Base-by-base conservation (phyloP, 1,284 basidiomycete species). In the Coniophora puteana region DNA sequence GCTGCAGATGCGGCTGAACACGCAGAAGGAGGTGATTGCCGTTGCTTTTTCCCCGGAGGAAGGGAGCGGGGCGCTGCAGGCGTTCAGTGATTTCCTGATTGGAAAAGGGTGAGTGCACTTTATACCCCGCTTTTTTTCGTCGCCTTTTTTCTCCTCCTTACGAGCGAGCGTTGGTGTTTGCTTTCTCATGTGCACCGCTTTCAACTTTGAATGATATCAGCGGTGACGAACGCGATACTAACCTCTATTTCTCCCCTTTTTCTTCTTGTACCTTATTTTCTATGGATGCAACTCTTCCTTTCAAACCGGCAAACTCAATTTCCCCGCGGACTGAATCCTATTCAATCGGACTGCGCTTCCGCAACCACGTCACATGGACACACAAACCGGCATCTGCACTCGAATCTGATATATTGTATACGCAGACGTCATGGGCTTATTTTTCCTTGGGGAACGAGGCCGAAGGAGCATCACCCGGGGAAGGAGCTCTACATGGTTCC, bases 401-500 rank as follows among this genome's bases (percentile, higher is more conserved):
- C n/a, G n/a, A n/a, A n/a, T n/a, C n/a, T n/a, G n/a, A n/a, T n/a
- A n/a, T n/a, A n/a, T n/a, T n/a, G n/a, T n/a, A n/a, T 52, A 13
- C n/a, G n/a, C 58, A 93, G 90, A 44, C 90, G 92, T 17, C 88
- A 93, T 61, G 91, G 85, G 8, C 71, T 93, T 11, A 78, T 89
- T 26, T 89, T 90, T 49, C 92, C 91, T 10, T 93, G 90, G 83
- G 86, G 85, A 4, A 70, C 68, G 40, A 73, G 73, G 23, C 80
- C 80, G 7, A 81, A 84, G 48, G 86, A 90, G 5, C 64, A 78
- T 47, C 75, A 79, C 46, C 85, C 84, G 14, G 89, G 91, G 22
- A 83, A 85, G 48, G 93, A 97, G 59, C 65, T 95, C 24, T 97
- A 97, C 55, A 76, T 95, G 44, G 76, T 95, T 16, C 93, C 93